Percentiles rank a stretch among this genome's conserved stretches.
Evolutionary conservation across 345 rosid genomes (phyloP).

Genomic region (Cardamine occulta): DNA sequence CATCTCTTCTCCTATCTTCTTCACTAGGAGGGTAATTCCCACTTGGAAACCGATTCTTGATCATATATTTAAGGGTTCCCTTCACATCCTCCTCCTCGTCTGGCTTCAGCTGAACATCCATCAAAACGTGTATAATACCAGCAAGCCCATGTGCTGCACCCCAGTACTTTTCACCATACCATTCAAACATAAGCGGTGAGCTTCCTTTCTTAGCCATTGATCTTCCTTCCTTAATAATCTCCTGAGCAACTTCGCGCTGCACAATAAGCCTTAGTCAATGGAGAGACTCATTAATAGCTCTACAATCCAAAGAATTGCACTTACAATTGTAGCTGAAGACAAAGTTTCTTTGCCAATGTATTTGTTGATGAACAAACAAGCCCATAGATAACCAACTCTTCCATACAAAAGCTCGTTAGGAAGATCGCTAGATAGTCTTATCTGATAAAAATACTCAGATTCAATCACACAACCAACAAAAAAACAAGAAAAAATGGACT

Average conservation of each 20-base stretch:
- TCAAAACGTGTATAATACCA: constrained; percentile 68
- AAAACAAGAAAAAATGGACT: not conserved
- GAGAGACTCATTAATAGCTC: not conserved
- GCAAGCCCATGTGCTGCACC: constrained; percentile 85
- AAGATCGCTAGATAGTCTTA: constrained; percentile 52
- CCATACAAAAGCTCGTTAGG: constrained; percentile 69
- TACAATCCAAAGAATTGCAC: constrained; percentile 12
- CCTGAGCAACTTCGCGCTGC: constrained; percentile 55
- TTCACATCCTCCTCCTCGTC: constrained; percentile 68
- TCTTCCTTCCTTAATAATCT: constrained; percentile 59
- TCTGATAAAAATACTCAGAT: constrained; percentile 40
- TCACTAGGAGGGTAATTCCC: constrained; percentile 68
- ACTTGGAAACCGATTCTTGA: constrained; percentile 55
- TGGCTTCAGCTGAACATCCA: constrained; percentile 63
- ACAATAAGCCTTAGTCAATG: constrained; percentile 27
- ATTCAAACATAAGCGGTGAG: constrained; percentile 69
- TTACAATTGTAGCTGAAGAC: constrained; percentile 52
- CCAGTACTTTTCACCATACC: constrained; percentile 73
- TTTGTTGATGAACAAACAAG: constrained; percentile 60
- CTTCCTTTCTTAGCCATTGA: constrained; percentile 45
- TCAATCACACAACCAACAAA: not conserved
- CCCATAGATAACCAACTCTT: constrained; percentile 68
- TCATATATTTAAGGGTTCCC: constrained; percentile 60
- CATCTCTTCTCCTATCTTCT: constrained; percentile 49
- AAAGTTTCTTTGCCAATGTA: constrained; percentile 57